phyloP scores from a whole-genome alignment of 352 stramenopile genomes.

The Phytopythium vexans region DNA sequence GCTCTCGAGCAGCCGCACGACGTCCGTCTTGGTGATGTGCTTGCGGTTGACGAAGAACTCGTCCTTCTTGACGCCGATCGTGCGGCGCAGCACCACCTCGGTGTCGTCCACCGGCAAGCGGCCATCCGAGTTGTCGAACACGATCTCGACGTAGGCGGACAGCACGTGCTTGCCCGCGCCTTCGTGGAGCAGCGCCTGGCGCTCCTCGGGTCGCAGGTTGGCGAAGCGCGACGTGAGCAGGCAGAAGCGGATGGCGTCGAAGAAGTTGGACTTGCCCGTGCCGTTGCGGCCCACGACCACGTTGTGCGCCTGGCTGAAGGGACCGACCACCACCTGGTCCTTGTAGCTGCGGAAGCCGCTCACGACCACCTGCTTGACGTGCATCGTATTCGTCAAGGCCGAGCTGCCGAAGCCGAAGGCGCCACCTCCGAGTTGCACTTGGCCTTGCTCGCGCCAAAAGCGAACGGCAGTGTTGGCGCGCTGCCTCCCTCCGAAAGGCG shows the following conservation, averaged over 20 bases:
- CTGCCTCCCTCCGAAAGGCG: neutral
- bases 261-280: constrained; percentile 98
- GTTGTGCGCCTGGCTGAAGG: constrained; percentile 95
- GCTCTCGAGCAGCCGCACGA: constrained; percentile 97
- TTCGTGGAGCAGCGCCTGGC: constrained; percentile 95
- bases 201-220: constrained; percentile 90
- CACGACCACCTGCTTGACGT: constrained; percentile 96
- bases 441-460: constrained; percentile 1
- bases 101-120: constrained; percentile 90
- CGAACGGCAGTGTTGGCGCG: neutral
- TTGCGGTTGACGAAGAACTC: constrained; percentile 99
- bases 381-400: constrained; percentile 57
- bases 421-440: neutral
- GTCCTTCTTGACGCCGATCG: constrained; percentile 99
- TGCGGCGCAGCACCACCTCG: constrained; percentile 96
- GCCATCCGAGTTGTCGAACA: constrained; percentile 99
- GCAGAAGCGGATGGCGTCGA: constrained; percentile 99
- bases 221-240: constrained; percentile 92
- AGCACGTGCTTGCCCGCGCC: constrained; percentile 93
- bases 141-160: constrained; percentile 98
- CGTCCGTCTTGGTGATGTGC: constrained; percentile 97
- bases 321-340: constrained; percentile 85
- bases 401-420: neutral
- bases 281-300: constrained; percentile 98
- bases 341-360: constrained; percentile 95